Evolutionary conservation across 2,329 filamentous ascomycete species (phyloP), one percentile per base, ranked within the genome.

Genomic region (Diaporthe destruens): DNA sequence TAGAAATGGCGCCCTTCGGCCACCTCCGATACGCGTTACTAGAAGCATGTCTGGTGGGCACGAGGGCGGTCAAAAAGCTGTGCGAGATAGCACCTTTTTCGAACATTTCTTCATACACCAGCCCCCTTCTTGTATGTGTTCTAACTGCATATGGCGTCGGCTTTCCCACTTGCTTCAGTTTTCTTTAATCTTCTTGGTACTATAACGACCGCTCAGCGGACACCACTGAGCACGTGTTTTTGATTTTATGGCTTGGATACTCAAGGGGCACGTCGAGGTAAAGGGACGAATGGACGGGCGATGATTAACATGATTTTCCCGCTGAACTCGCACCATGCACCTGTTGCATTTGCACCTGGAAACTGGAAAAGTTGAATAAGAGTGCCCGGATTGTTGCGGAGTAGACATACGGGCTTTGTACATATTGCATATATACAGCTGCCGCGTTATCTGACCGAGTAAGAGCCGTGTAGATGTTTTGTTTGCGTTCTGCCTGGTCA

Each of bases 1-100:
- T 74, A 72, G 71, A 55, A 49, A 36, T 74, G 70, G 73, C 71
- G 57, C 32, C 71, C 69, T 54, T 66, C 57, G 20, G 53, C 36
- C 23, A 25, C 51, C 11, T 57, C 44, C 18, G 59, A 51, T 18
- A 34, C 23, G 49, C 59, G 44, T 25, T 71, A 67, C 25, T 66
- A 66, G 47, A 53, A 53, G 44, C 61, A 34, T 51, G 42, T 39
- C 9, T 14, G 42, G 51, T 63, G n/a, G n/a, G n/a, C 56, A 18
- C 8, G 36, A 32, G 25, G 36, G 11, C 6, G 23, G 49, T 66
- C 44, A 29, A 25, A 36, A 8, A 29, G 34, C 20, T 51, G 51
- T 66, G 49, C 20, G 29, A 20, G 6, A 42, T 39, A 29, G 34
- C 32, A 25, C 39, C 29, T 56, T 61, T 66, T 63, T 54, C 29